A percentile compares a stretch with the other conserved stretches of the same genome.
phyloP scores from a whole-genome alignment of 2,329 filamentous ascomycete genomes.

The Talaromyces sp. region DNA sequence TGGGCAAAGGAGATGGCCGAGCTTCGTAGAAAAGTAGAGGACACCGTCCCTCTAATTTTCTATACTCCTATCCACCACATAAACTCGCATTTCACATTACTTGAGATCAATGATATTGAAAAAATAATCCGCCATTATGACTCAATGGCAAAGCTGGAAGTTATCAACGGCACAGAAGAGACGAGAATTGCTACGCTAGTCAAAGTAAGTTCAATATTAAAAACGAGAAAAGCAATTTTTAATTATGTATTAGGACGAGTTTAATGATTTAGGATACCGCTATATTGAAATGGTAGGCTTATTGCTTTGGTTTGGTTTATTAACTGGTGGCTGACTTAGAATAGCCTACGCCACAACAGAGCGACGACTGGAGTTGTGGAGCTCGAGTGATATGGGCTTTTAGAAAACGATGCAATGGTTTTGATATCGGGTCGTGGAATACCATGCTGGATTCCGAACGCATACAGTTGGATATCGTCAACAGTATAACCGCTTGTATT shows the following conservation, averaged over 20 bases:
- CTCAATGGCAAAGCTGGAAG: constrained; percentile 20
- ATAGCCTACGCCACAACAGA: constrained; percentile 23
- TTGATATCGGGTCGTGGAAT: too few species aligned
- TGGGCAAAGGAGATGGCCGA: neutral
- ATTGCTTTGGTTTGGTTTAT: neutral
- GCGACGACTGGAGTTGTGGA: too few species aligned
- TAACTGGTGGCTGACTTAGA: constrained; percentile 3
- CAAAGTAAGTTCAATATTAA: neutral
- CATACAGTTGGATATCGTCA: constrained; percentile 23
- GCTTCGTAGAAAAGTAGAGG: neutral
- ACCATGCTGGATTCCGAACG: too few species aligned
- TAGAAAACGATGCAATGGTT: too few species aligned
- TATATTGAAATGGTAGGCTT: constrained; percentile 20
- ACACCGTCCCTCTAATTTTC: neutral
- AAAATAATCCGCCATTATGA: constrained; percentile 26
- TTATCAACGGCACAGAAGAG: constrained; percentile 16
- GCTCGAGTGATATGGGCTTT: too few species aligned
- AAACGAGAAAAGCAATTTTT: neutral
- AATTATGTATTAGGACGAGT: constrained; percentile 22
- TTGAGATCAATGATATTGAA: constrained; percentile 26
- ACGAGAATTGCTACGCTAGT: too few species aligned
- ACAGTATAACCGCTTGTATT: constrained; percentile 22
- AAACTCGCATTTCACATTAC: constrained; percentile 23
- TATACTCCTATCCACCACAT: constrained; percentile 16
- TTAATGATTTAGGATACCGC: constrained; percentile 23